These are phyloP conservation scores for Cladosporium oxysporum DNA, from an alignment of 2,329 filamentous ascomycete species.

Conservation along the genomic window DNA sequence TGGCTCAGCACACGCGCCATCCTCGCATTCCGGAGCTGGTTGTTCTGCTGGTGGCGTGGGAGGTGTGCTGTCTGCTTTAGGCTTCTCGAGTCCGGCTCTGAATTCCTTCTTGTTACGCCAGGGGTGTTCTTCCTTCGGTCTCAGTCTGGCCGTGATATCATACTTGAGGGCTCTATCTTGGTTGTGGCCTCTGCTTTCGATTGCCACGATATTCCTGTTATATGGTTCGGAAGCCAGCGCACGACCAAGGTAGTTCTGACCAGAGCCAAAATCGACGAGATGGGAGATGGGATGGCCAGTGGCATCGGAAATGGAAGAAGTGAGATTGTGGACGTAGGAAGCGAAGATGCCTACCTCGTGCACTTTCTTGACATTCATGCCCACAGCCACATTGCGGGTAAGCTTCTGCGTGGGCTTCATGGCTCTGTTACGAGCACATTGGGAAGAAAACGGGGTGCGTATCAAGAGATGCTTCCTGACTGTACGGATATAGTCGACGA, in stretches of 20 bases:
- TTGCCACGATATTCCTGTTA: slow-evolving; percentile 82
- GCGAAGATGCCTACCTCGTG: slow-evolving; percentile 93
- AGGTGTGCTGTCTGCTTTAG: slow-evolving; percentile 24
- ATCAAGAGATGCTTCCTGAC: slow-evolving; percentile 64
- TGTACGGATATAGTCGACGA: slow-evolving; percentile 71
- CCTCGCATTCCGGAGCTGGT: slow-evolving; percentile 16
- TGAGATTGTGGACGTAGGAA: slow-evolving; percentile 74
- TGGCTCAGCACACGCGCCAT: slow-evolving; percentile 1
- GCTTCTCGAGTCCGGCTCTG: slow-evolving; percentile 45
- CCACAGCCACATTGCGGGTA: slow-evolving; percentile 72
- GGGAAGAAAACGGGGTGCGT: slow-evolving; percentile 55
- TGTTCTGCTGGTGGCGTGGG: slow-evolving; percentile 29
- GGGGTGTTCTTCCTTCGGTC: slow-evolving; percentile 66
- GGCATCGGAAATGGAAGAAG: slow-evolving; percentile 53
- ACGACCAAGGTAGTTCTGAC: slow-evolving; percentile 92
- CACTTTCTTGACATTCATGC: slow-evolving; percentile 94
- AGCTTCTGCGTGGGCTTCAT: slow-evolving; percentile 54
- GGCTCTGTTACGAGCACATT: slow-evolving; percentile 35
- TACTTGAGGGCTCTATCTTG: slow-evolving; percentile 81
- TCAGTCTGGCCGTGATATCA: slow-evolving; percentile 78
- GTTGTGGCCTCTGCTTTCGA: slow-evolving; percentile 84
- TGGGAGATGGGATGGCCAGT: slow-evolving; percentile 66
- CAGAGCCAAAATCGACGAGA: slow-evolving; percentile 92
- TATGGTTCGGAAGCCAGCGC: slow-evolving; percentile 84
- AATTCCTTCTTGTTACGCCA: slow-evolving; percentile 83